Conservation (phyloP, 208 protist species). For the Wallacemonas collosoma region DNA sequence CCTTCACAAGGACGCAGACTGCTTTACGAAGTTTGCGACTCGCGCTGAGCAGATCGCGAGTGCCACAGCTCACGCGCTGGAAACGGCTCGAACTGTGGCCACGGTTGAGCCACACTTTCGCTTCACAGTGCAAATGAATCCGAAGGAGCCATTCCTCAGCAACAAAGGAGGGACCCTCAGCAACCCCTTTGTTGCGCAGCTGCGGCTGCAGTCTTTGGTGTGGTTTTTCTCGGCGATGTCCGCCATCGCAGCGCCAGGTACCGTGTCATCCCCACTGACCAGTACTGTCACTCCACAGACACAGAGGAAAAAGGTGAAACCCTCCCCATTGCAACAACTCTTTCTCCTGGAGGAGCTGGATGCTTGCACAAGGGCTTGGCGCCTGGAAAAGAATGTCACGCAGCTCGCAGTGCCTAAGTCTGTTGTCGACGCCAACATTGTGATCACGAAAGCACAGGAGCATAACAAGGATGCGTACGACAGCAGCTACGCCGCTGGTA, state of each 20-base stretch:
- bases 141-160: neutral
- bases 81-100: neutral
- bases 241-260: neutral
- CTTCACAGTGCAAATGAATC: neutral
- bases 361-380: neutral
- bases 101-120: neutral
- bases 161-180: neutral
- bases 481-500: slow-evolving; percentile 22
- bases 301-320: too few relatives aligned
- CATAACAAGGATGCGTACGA: slow-evolving; percentile 9
- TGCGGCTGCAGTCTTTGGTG: neutral
- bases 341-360: slow-evolving; percentile 7
- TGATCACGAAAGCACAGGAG: neutral
- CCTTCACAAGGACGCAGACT: neutral
- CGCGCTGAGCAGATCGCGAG: slow-evolving; percentile 1
- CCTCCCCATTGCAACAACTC: neutral
- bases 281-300: too few relatives aligned
- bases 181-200: neutral
- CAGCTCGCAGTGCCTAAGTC: neutral
- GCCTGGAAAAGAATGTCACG: neutral
- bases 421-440: neutral
- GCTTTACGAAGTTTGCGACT: too few relatives aligned
- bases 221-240: slow-evolving; percentile 2
- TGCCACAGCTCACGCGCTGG: neutral
- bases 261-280: neutral